Evolutionary conservation across 2,329 filamentous ascomycete species (phyloP), one percentile per base, ranked within the genome.

Genomic region (Aspergillus oerlinghausenensis): DNA sequence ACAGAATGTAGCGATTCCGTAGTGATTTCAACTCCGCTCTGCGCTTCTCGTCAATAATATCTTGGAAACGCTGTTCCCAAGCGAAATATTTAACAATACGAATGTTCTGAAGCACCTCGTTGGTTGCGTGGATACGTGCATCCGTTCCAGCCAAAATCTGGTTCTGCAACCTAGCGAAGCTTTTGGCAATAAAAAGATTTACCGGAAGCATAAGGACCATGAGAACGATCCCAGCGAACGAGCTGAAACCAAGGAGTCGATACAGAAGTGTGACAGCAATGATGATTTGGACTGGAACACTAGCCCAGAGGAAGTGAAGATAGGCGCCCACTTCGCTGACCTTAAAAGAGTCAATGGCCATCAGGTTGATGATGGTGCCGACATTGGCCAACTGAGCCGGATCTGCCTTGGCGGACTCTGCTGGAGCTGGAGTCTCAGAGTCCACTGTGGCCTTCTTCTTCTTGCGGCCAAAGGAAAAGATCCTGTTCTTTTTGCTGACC

Each of bases 261-360:
- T 96, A 99, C 23, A 99, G 84, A 47, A 99, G 79, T 19, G 84
- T 78, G 59, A 97, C 81, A 4, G 92, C 90, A 49, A 97, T 84
- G 49, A 89, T 77, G 42, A 99, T 83, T 75, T 97, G 92, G 0
- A 94, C 89, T 0, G 94, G 94, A 1, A 93, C 92, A 59, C 89
- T 87, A 0, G 92, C 93, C 80, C 93, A 89, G n/a, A 99, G 80
- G 74, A 96, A 99, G 75, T 99, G 94, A 32, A 99, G 79, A 71
- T 99, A 99, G 0, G 93, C 89, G 40, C 91, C 94, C 57, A 96
- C 88, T 71, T 99, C 94, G 60, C 90, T 89, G 55, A 99, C 91
- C 77, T 99, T 99, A 84, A 97, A 97, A 50, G 93, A 97, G 78
- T 99, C 95, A 43, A 99, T 95, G 10, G 94, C 95, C 94, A 99